phyloP scores from a whole-genome alignment of 768 basidiomycete genomes.

The Kwoniella sp. region DNA sequence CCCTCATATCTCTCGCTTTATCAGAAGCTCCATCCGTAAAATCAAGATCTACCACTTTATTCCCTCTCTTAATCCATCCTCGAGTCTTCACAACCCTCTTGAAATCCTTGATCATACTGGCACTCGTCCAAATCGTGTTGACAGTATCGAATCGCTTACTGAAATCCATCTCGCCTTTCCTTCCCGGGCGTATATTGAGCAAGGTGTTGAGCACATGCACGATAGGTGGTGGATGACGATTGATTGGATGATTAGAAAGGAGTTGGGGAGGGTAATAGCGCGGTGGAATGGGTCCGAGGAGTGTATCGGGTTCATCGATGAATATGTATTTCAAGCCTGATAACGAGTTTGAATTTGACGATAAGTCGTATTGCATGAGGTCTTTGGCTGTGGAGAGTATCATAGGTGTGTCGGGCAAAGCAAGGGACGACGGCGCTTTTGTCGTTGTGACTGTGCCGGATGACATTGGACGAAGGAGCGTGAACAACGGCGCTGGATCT shows the following conservation, averaged over 20 bases:
- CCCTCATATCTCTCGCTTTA: slow-evolving; percentile 8
- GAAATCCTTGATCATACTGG: slow-evolving; percentile 18
- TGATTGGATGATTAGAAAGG: slow-evolving; percentile 8
- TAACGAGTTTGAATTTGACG: not conserved
- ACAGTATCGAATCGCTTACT: slow-evolving; percentile 7
- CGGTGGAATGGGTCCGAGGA: slow-evolving; percentile 17
- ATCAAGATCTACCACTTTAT: slow-evolving; percentile 21
- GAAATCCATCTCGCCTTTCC: slow-evolving; percentile 13
- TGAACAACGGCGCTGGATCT: slow-evolving; percentile 3
- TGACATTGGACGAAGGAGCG: slow-evolving; percentile 3
- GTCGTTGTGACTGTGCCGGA: not conserved
- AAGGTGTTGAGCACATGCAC: slow-evolving; percentile 10
- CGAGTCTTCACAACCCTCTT: slow-evolving; percentile 16
- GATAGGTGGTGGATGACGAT: slow-evolving; percentile 25
- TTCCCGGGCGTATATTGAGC: slow-evolving; percentile 9
- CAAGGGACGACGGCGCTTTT: not conserved
- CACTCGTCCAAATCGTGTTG: slow-evolving; percentile 23
- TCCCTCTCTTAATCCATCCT: slow-evolving; percentile 18
- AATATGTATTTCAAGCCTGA: slow-evolving; percentile 11
- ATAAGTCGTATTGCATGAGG: slow-evolving; percentile 8
- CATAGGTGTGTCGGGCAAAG: slow-evolving; percentile 19
- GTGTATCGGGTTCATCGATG: slow-evolving; percentile 25
- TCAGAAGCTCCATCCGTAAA: slow-evolving; percentile 16
- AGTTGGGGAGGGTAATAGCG: slow-evolving; percentile 12
- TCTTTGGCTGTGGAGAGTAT: slow-evolving; percentile 16